Base-by-base conservation (phyloP, 2,329 filamentous ascomycete species). In the Juglanconis sp. region DNA sequence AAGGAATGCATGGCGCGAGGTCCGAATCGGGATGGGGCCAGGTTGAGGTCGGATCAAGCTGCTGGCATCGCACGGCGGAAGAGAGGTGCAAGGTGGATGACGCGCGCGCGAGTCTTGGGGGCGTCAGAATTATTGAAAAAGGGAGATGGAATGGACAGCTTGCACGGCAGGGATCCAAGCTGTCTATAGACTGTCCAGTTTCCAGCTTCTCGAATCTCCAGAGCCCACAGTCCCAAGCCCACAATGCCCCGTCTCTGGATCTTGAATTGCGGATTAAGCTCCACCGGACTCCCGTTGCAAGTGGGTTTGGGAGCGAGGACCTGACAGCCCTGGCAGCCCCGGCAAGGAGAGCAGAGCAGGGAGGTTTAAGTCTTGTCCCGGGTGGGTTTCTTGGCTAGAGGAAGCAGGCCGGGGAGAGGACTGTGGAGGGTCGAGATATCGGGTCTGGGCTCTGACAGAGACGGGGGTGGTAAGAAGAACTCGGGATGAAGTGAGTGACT, bases 21-120 rank as follows among this genome's bases (percentile, higher is more conserved):
- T 42, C 35, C 42, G 17, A 30, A 44, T 13, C 51, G 15, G 50
- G 36, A 49, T 42, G 13, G 32, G 30, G 35, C 44, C 36, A 50
- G 40, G 46, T 32, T 50, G 36, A 36, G 42, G 35, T 55, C 38
- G 51, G 13, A 40, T 57, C 50, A 60, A 48, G 40, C 54, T 54
- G 17, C 50, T 63, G 35, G 57, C 61, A 61, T 63, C 35, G 50
- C 53, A 36, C 5, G 17, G 17, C 6, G 34, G 35, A 50, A 17
- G 36, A 34, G 55, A 49, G 47, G 31, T 32, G 31, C 52, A 24
- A n/a, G 30, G n/a, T 34, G 46, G 11, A 54, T 11, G 30, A 53
- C 17, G 32, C 30, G 56, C 42, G 50, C 17, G 49, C 53, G 52
- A 51, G 15, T 31, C 17, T 42, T 24, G 34, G 8, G 34, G 50